Evolutionary conservation across 495 filamentous ascomycete genomes (phyloP).

Genomic region (Trichodelitschia bisporula): DNA sequence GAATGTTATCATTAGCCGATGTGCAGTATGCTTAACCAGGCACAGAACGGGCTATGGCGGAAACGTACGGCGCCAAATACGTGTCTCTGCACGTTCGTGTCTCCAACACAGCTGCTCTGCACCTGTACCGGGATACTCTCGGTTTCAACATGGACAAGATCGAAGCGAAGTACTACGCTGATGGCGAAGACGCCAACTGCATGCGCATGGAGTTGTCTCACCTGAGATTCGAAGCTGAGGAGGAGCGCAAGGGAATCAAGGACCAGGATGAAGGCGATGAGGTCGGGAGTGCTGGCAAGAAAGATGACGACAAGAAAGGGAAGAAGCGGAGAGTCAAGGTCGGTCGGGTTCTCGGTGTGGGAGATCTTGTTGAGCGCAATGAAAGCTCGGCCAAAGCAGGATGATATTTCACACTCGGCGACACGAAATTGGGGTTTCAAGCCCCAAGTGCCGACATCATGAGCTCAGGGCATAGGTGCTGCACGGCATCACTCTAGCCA

Average conservation of each 20-base stretch:
- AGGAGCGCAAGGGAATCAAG: conserved; percentile 24
- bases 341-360: conserved; percentile 55
- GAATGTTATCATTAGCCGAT: conserved; percentile 2
- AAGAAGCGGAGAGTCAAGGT: conserved; percentile 46
- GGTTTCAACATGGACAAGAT: conserved; percentile 78
- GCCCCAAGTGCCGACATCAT: too few relatives aligned
- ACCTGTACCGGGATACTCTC: conserved; percentile 79
- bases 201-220: conserved; percentile 69
- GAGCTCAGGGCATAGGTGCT: too few relatives aligned
- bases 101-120: conserved; percentile 72
- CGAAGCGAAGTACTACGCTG: conserved; percentile 89
- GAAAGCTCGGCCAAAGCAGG: too few relatives aligned
- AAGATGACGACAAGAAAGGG: conserved; percentile 16
- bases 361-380: conserved; percentile 64
- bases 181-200: conserved; percentile 85
- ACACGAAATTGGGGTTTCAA: too few relatives aligned
- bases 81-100: conserved; percentile 90
- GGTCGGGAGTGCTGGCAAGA: conserved; percentile 12
- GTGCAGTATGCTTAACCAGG: neutral
- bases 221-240: conserved; percentile 24
- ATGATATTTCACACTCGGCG: too few relatives aligned
- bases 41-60: conserved; percentile 83
- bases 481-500: too few relatives aligned
- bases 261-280: conserved; percentile 20
- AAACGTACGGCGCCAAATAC: conserved; percentile 73